These are phyloP conservation scores for Elsinoe perseae DNA, from an alignment of 2,329 filamentous ascomycete species.

Conservation along the genomic window DNA sequence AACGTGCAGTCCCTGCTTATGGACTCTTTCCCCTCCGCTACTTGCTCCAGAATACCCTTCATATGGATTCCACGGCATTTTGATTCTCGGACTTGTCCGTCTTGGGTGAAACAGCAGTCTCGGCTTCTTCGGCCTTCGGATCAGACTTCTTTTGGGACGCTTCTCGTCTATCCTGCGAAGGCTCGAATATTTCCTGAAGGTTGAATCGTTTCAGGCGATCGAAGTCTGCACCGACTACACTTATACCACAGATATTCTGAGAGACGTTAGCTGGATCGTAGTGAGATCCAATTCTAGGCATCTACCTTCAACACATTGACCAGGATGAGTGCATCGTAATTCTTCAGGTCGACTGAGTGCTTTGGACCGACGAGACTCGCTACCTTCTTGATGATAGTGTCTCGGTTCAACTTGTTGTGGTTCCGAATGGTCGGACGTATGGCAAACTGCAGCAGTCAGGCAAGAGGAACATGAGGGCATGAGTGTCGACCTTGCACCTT, in stretches of 20 bases:
- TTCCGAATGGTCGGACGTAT: conserved; percentile 72
- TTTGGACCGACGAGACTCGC: conserved; percentile 56
- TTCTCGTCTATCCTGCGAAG: conserved; percentile 31
- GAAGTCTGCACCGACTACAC: conserved; percentile 68
- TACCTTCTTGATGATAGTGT: conserved; percentile 62
- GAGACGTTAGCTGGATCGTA: background rate
- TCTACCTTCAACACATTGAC: conserved; percentile 72
- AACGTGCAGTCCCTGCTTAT: background rate
- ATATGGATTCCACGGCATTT: background rate
- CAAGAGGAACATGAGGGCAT: background rate
- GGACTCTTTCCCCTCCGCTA: background rate
- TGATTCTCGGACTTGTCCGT: background rate
- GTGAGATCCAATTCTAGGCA: conserved; percentile 26
- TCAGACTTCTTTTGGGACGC: conserved; percentile 19
- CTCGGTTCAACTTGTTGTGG: conserved; percentile 60
- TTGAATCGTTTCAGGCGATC: conserved; percentile 70
- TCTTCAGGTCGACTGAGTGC: conserved; percentile 70
- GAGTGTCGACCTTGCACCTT: conserved; percentile 44
- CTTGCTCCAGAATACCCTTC: background rate
- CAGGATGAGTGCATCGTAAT: conserved; percentile 70
- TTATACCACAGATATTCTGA: conserved; percentile 69
- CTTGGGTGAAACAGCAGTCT: background rate
- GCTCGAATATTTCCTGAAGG: conserved; percentile 62
- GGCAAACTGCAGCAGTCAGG: conserved; percentile 55
- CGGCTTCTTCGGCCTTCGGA: conserved; percentile 22